phyloP scores from a whole-genome alignment of 2,329 filamentous ascomycete species.

The Cercospora zeina region DNA sequence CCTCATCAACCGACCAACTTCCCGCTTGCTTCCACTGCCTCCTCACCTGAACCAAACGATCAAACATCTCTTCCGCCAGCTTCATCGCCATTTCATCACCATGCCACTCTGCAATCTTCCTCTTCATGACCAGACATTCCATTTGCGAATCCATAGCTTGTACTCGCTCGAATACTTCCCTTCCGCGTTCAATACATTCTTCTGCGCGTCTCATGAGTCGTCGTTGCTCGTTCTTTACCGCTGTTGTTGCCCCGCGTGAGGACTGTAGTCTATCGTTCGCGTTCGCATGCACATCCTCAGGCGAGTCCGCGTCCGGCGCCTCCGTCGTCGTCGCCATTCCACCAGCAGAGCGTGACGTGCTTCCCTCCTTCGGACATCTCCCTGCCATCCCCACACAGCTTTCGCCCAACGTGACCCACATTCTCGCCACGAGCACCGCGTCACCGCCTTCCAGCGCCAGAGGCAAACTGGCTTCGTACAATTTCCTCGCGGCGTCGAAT shows the following conservation, averaged over 20 bases:
- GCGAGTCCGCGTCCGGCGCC: slow-evolving; percentile 24
- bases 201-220: slow-evolving; percentile 34
- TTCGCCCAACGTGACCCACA: slow-evolving; percentile 73
- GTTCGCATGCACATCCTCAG: not conserved
- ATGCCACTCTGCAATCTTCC: slow-evolving; percentile 69
- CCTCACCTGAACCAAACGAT: not conserved
- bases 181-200: slow-evolving; percentile 35
- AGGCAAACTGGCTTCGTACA: slow-evolving; percentile 71
- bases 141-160: slow-evolving; percentile 71
- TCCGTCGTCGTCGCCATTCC: not conserved
- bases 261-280: not conserved
- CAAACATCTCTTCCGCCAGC: slow-evolving; percentile 32
- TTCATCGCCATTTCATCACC: slow-evolving; percentile 53
- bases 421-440: slow-evolving; percentile 60
- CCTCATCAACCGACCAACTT: not conserved
- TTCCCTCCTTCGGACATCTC: not conserved
- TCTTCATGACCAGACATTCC: slow-evolving; percentile 80
- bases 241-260: slow-evolving; percentile 26
- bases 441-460: slow-evolving; percentile 70
- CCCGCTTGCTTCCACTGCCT: not conserved
- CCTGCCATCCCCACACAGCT: slow-evolving; percentile 77
- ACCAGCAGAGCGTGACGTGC: not conserved
- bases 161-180: slow-evolving; percentile 62
- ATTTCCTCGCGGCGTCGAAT: slow-evolving; percentile 63
- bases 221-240: slow-evolving; percentile 23